phyloP scores from a whole-genome alignment of 306 rosid species.

The Pyrus communis region DNA sequence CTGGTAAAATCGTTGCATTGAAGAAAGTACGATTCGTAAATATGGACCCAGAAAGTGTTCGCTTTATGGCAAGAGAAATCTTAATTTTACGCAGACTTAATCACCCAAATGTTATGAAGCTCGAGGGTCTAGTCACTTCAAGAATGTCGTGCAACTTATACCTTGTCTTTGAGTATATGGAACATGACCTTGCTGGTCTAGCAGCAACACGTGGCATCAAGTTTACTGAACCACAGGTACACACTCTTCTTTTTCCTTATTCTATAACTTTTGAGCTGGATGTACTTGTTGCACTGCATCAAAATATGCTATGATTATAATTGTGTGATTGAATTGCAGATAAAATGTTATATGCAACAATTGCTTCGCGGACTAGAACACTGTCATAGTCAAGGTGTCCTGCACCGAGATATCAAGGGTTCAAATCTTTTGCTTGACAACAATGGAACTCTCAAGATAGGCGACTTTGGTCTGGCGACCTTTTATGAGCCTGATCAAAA shows the following conservation, averaged over 20 bases:
- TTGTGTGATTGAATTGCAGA: constrained; percentile 37
- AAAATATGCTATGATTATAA: neutral
- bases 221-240: constrained; percentile 79
- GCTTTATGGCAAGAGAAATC: constrained; percentile 95
- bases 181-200: constrained; percentile 84
- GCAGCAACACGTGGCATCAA: constrained; percentile 49
- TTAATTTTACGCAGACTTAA: constrained; percentile 82
- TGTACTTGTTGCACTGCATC: neutral
- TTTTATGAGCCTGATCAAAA: constrained; percentile 49
- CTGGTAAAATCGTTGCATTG: constrained; percentile 76
- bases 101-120: constrained; percentile 93
- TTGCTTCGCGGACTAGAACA: constrained; percentile 74
- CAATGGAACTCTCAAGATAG: constrained; percentile 82
- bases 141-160: constrained; percentile 68
- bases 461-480: constrained; percentile 87
- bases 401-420: constrained; percentile 95
- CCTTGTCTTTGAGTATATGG: constrained; percentile 97
- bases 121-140: constrained; percentile 79
- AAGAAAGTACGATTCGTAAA: constrained; percentile 86
- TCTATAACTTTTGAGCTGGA: neutral
- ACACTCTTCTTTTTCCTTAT: neutral
- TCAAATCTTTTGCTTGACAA: constrained; percentile 71
- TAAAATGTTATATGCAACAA: constrained; percentile 78
- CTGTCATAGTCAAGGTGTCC: constrained; percentile 72
- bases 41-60: constrained; percentile 79